These are phyloP conservation scores for Bipolaris sorokiniana DNA, from an alignment of 2,329 filamentous ascomycete species.

Conservation along the genomic window DNA sequence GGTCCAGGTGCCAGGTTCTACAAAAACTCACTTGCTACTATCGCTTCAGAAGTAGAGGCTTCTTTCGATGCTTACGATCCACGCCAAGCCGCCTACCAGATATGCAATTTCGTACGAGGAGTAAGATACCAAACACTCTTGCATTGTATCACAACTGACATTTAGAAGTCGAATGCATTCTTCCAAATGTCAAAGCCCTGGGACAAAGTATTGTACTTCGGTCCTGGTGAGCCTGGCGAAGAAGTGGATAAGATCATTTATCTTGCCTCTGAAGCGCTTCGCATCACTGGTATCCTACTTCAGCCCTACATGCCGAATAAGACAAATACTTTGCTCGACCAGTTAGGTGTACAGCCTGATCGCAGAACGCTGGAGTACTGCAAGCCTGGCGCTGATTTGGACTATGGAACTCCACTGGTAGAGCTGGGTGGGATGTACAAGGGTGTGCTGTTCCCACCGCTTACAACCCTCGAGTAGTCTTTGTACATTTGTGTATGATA, in stretches of 20 bases:
- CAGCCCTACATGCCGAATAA: constrained; percentile 91
- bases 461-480: constrained; percentile 33
- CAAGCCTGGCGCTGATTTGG: constrained; percentile 65
- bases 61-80: constrained; percentile 39
- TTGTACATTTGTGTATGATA: constrained; percentile 3
- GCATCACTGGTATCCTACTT: constrained; percentile 80
- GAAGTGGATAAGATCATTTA: constrained; percentile 63
- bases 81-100: constrained; percentile 31
- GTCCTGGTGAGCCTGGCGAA: constrained; percentile 37
- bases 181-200: constrained; percentile 73
- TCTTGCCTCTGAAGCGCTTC: constrained; percentile 74
- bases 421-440: constrained; percentile 52
- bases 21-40: constrained; percentile 47
- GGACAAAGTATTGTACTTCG: constrained; percentile 57
- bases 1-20: constrained; percentile 40
- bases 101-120: constrained; percentile 37
- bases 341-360: constrained; percentile 71
- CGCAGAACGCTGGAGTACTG: constrained; percentile 70
- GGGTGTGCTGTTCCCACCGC: constrained; percentile 59
- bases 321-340: constrained; percentile 72
- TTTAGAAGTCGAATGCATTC: constrained; percentile 67
- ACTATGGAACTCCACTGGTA: constrained; percentile 66
- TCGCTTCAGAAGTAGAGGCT: constrained; percentile 29
- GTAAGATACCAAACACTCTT: constrained; percentile 24
- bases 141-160: not conserved